Evolutionary conservation across 169 alveolate genomes (phyloP), one percentile per base, ranked within the genome.

Genomic region (Eimeria brunetti): DNA sequence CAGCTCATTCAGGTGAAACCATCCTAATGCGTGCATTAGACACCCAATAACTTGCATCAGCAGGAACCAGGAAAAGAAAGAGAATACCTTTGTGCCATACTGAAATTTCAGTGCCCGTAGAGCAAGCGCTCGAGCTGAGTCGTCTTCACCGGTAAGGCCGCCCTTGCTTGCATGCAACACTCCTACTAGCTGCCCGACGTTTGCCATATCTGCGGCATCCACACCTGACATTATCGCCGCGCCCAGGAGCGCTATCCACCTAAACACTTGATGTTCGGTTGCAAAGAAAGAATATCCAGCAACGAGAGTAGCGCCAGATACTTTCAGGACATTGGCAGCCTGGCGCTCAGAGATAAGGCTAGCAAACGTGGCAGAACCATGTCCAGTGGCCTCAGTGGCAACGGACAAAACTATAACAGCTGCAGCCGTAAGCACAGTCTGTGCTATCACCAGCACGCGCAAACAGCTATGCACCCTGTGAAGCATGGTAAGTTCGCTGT

Each of bases 1-100:
- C 33, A 85, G 92, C 92, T 85, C 92, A 85, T 85, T 85, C 53
- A 85, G 81, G 60, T 49, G 81, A 62, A 85, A 85, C 92, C 92
- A 85, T 22, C 92, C 92, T 38, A 85, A 62, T 1, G 92, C 92
- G 24, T 85, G 92, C 92, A 85, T 85, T 38, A 85, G 41, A 30
- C 92, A 85, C 44, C 92, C 92, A 49, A 85, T 85, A 20, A 85
- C 30, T 85, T 85, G 92, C 49, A 85, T 60, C 64, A 60, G 46
- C 14, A 85, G 92, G 36, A 85, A 71, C 92, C 81, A 85, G 2
- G 92, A 58, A 41, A 85, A 85, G 81, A 85, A 85, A 9, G 92
- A 58, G n/a, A 85, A 85, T 33, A 62, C 67, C n/a, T 85, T 85
- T 60, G 81, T 60, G 36, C 67, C 78, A 20, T 85, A 85, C n/a